Base-by-base conservation (phyloP, 371 early-diverging fungal genomes). In the Zychaea mexicana region DNA sequence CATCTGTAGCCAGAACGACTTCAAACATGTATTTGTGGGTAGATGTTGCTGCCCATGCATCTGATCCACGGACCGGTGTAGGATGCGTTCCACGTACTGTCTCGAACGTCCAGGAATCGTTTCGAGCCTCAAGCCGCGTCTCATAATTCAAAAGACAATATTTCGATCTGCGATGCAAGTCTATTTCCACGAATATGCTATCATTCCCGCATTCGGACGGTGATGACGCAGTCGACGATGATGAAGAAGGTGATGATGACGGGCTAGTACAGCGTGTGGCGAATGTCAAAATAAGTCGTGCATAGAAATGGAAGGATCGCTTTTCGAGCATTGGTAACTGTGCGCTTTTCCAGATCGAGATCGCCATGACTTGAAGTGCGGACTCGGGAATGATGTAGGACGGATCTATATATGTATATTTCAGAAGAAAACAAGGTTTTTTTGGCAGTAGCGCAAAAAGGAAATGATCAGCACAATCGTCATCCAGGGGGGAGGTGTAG, bases 51-150 rank as follows among this genome's bases (percentile, higher is more conserved):
- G 27, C 38, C 45, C 58, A 56, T 10, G 1, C 6, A 21, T 52
- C 38, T 6, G 56, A 46, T 12, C 56, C 56, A 9, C 2, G 21
- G 10, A 65, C 46, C 9, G 72, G 69, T 4, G 76, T 73, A n/a
- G 74, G 71, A 39, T 76, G 70, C 7, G 78, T 83, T 0, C 73
- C 72, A 2, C 77, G 67, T 7, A 86, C 73, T n/a, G 85, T 89
- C 66, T 90, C 90, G 73, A 92, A 92, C 0, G 90, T 88, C 92
- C 92, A 92, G 0, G 82, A 72, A 46, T 81, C 78, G 39, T 81
- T 81, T 2, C 82, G 68, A 0, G 73, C 75, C 33, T 76, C 72
- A 0, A 76, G 63, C 8, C 66, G 26, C 12, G 61, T 75, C 32
- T 75, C 77, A 21, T 73, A 62, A 26, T 76, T 73, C 17, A 81